Base-by-base conservation (phyloP, 2,329 filamentous ascomycete species). In the Penicillium brasilianum region DNA sequence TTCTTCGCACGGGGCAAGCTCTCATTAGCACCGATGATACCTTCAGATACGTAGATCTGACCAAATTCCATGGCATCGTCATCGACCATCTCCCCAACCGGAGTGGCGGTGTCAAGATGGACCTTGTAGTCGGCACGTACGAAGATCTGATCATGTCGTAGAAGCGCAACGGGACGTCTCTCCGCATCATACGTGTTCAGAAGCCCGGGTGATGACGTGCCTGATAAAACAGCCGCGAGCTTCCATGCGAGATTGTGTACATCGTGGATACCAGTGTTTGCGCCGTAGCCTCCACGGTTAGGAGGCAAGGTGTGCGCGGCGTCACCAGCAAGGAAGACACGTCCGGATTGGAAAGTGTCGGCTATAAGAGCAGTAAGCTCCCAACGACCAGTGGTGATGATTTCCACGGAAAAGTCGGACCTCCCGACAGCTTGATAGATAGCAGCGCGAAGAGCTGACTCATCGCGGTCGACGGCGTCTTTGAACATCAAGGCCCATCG, bases 191-290 rank as follows among this genome's bases (percentile, higher is more conserved):
- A 82, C 0, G 78, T 79, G 1, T 74, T 69, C 13, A 81, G 66
- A 0, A 82, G 55, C 0, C 44, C 58, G 3, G 61, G 34, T 0
- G 28, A 59, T 0, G 73, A 71, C 2, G 63, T 44, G 0, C 73
- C 69, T 0, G 60, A 66, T 0, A 79, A 22, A 0, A 79, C 76
- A 0, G 69, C 66, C 1, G 76, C 74, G 0, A 82, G 59, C 64
- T 81, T 82, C 80, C 79, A 81, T 0, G 77, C 74, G 1, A 82
- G 70, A 41, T 81, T 79, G 39, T 77, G 71, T 0, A 73, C 80
- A 58, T 82, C 80, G 10, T 72, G 62, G 54, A 81, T 63, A 5
- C 73, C 71, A 0, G 75, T 73, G 50, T 76, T 80, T 1, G 71
- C 72, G 4, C 74, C 73, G 18, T 71, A 67, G 5, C 73, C 74